Evolutionary conservation across 176 grass and related monocot species (phyloP).

Genomic region (Cenchrus purpureus): DNA sequence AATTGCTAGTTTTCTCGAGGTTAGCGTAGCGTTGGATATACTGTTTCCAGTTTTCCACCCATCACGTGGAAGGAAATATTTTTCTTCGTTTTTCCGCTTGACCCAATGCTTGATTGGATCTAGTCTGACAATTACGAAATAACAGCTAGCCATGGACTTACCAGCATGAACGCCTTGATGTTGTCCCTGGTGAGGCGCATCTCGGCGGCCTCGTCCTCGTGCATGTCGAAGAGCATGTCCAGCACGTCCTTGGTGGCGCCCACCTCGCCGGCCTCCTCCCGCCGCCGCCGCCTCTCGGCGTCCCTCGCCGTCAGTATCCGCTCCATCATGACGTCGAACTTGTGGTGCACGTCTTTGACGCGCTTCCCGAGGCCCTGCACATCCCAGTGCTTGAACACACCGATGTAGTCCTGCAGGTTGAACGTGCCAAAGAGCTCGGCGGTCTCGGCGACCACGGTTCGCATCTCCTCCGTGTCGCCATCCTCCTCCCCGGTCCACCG

Average conservation of each 20-base stretch:
- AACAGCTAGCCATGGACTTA: neutral
- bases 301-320: slow-evolving; percentile 49
- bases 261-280: neutral
- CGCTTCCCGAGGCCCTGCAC: slow-evolving; percentile 65
- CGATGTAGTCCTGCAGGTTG: slow-evolving; percentile 72
- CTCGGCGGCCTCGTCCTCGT: slow-evolving; percentile 51
- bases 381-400: slow-evolving; percentile 59
- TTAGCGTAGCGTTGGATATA: too few relatives aligned
- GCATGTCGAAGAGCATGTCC: slow-evolving; percentile 63
- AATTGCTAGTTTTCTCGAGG: neutral
- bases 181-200: slow-evolving; percentile 56
- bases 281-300: slow-evolving; percentile 5
- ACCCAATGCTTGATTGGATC: slow-evolving; percentile 11
- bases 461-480: slow-evolving; percentile 53
- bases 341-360: slow-evolving; percentile 47
- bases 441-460: slow-evolving; percentile 46
- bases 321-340: slow-evolving; percentile 72
- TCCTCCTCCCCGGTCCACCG: slow-evolving; percentile 47
- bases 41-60: too few relatives aligned
- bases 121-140: neutral
- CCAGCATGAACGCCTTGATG: slow-evolving; percentile 76
- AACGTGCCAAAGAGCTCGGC: slow-evolving; percentile 62
- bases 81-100: neutral
- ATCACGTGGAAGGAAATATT: neutral
- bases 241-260: slow-evolving; percentile 44